Evolutionary conservation across 306 rosid species (phyloP).

Genomic region (Vigna reflexopilosa): DNA sequence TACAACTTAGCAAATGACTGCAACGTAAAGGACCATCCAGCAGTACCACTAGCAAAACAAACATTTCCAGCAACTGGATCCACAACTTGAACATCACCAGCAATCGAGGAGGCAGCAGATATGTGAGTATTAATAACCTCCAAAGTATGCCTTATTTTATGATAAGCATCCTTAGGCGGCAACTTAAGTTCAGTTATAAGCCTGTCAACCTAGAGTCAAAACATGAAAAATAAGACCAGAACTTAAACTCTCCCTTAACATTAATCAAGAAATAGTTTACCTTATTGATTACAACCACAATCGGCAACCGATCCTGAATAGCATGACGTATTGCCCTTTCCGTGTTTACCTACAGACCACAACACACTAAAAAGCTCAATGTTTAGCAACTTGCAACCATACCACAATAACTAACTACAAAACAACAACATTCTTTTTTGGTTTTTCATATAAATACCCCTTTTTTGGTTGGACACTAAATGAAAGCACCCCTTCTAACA

Average conservation of each 20-base stretch:
- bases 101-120: conserved; percentile 85
- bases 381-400: conserved; percentile 16
- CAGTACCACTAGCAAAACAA: conserved; percentile 93
- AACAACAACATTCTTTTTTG: neutral
- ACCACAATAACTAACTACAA: neutral
- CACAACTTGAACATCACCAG: conserved; percentile 86
- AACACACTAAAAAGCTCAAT: conserved; percentile 31
- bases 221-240: conserved; percentile 36
- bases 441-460: too few species aligned
- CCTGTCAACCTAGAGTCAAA: conserved; percentile 79
- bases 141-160: conserved; percentile 89
- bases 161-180: conserved; percentile 97
- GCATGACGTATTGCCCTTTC: conserved; percentile 99
- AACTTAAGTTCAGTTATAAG: conserved; percentile 93
- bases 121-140: conserved; percentile 89
- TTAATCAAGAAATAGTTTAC: conserved; percentile 44
- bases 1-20: conserved; percentile 92
- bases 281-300: conserved; percentile 95
- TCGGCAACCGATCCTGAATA: conserved; percentile 85
- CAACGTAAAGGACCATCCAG: conserved; percentile 98
- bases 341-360: conserved; percentile 75
- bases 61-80: conserved; percentile 97
- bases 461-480: too few species aligned
- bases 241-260: neutral
- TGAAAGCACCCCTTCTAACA: too few species aligned